Base-by-base conservation (phyloP, 441 rosid species). In the Adansonia madagascariensis region DNA sequence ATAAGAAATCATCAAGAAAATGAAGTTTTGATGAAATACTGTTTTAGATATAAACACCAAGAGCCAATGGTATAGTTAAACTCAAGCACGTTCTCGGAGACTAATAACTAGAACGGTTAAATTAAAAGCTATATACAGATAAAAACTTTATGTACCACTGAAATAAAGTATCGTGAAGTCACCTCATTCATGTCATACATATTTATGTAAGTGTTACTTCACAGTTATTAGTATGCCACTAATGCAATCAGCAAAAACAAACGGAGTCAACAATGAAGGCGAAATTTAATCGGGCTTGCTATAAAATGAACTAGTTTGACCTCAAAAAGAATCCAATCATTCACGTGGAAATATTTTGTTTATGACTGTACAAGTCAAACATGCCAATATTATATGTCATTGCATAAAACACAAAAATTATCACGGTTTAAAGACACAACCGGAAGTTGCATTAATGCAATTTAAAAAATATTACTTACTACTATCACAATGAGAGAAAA, bases 41-140 rank as follows among this genome's bases (percentile, higher is more conserved):
- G 10, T 18, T 66, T 41, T 17, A 65, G 70, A 43, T 43, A 18
- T 43, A 43, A 65, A 43, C 31, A 31, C 20, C 1, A 8, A 39
- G 46, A 9, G 12, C 47, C 22, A 64, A 35, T 35, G 17, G 50
- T 17, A 41, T 15, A 44, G 69, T 64, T 64, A 64, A 41, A 64
- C 6, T 65, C 70, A 49, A 47, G 73, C 57, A 68, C 53, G 50
- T 70, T 70, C 27, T 7, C 10, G 20, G 60, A 70, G 24, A 70
- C 50, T 49, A 70, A 50, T 22, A 49, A 27, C 60, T 49, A 50
- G 14, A 22, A 24, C 14, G 27, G 44, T 27, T 61, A 50, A 31
- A 70, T 50, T 27, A 46, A 68, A 49, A 46, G 56, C 9, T 20
- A 68, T 47, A 46, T 6, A 47, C 5, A 6, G 27, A 3, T 20